Evolutionary conservation across 2,329 filamentous ascomycete genomes (phyloP), one percentile per base, ranked within the genome.

Genomic region (Colletotrichum orbiculare): DNA sequence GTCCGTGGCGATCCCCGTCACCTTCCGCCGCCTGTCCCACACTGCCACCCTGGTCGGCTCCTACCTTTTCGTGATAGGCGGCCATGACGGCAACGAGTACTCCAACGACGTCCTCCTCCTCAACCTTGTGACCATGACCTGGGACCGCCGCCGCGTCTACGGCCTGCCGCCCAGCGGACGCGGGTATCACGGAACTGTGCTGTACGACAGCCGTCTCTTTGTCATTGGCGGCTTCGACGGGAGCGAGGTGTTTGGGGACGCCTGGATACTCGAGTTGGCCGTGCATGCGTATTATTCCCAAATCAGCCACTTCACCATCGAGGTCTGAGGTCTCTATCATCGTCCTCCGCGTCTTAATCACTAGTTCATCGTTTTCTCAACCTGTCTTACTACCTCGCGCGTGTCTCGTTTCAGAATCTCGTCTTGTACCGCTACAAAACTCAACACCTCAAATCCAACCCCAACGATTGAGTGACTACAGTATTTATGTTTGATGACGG

Each of bases 221-320:
- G 76, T 89, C 42, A 85, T 91, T 61, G 89, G 89, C 15, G 89
- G 89, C 1, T 91, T 91, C 69, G 89, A 91, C 74, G 89, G 89
- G 56, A 82, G 79, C 64, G 86, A 89, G 73, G 89, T 91, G 33
- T 91, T 90, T 79, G 84, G 85, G 41, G 89, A 91, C 67, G 89
- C 90, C 15, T 88, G 85, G 81, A 82, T 90, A 6, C 77, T 91
- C 59, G 89, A 91, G 77, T 77, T 91, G 70, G 89, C 88, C 2
- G 88, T 91, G 10, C 89, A 91, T 75, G 86, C 89, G 42, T 91
- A 91, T 73, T 91, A 91, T 72, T 90, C 88, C 67, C 89, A 91
- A 76, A 91, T 91, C 73, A 90, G 88, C 73, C 88, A 91, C 75
- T 91, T 91, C 70, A 88, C 82, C 43, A 91, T 91, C 70, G 88